phyloP scores from a whole-genome alignment of 2,329 filamentous ascomycete species.

The Cytospora piceae region DNA sequence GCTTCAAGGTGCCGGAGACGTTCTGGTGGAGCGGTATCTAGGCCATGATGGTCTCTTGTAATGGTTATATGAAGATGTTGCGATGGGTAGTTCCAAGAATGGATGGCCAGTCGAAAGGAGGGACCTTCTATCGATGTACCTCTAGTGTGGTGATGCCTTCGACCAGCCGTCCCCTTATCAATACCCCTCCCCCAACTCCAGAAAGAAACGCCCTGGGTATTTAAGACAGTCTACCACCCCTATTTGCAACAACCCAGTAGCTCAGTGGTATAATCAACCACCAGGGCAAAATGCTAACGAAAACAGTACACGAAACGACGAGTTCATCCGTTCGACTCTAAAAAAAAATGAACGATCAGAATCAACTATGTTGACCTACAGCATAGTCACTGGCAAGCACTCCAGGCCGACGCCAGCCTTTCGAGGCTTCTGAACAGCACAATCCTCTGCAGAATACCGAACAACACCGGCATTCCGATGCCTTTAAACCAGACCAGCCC shows the following conservation, averaged over 20 bases:
- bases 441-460: background rate
- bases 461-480: background rate
- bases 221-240: background rate
- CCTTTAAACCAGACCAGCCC: background rate
- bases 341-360: slow-evolving; percentile 4
- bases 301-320: background rate
- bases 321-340: background rate
- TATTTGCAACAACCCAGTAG: slow-evolving; percentile 4
- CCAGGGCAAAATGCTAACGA: background rate
- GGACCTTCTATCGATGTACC: background rate
- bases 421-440: no score
- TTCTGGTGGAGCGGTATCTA: slow-evolving; percentile 70
- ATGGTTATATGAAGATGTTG: background rate
- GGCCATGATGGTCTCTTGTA: background rate
- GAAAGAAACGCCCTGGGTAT: background rate
- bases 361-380: background rate
- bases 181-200: no score
- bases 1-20: slow-evolving; percentile 63
- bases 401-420: no score
- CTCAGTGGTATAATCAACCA: background rate
- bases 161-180: background rate
- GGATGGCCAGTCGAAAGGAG: background rate
- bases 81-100: background rate
- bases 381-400: no score
- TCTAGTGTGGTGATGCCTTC: background rate